phyloP scores from a whole-genome alignment of 139 green algal genomes.

The Auxenochlorella pyrenoidosa region DNA sequence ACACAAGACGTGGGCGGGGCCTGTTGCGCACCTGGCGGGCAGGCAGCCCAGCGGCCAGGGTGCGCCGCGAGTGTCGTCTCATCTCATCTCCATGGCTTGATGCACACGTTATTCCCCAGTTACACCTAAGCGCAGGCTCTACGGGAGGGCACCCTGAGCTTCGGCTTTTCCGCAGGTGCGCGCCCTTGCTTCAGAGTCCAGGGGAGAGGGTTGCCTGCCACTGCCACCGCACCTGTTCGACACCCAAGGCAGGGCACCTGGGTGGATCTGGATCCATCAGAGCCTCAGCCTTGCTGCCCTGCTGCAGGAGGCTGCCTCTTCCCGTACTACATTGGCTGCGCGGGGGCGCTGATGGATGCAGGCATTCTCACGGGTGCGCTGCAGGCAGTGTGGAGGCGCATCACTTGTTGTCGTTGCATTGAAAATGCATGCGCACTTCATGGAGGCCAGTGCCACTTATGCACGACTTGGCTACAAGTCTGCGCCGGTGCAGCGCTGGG shows the following conservation, averaged over 20 bases:
- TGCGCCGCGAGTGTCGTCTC: neutral
- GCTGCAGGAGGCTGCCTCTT: constrained; percentile 65
- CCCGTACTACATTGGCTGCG: constrained; percentile 74
- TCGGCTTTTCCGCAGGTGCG: constrained; percentile 42
- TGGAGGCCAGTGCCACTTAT: no score
- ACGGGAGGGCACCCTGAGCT: constrained; percentile 32
- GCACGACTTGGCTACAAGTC: neutral
- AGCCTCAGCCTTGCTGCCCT: no score
- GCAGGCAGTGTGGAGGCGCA: no score
- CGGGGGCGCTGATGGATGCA: constrained; percentile 48
- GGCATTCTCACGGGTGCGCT: constrained; percentile 61
- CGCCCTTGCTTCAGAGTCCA: neutral
- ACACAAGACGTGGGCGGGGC: neutral
- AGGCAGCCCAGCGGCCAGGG: neutral
- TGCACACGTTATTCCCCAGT: neutral
- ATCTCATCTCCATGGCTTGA: neutral
- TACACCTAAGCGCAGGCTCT: constrained; percentile 3
- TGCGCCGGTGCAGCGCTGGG: no score
- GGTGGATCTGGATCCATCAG: no score
- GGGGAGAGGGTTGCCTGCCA: no score
- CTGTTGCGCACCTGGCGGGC: neutral
- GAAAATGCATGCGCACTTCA: neutral
- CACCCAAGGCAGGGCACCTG: no score
- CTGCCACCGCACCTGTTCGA: no score
- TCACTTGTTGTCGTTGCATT: neutral